Percentiles rank a stretch among this genome's conserved stretches.
phyloP scores from a whole-genome alignment of 164 flowering plant genomes.

The Buxus sempervirens region DNA sequence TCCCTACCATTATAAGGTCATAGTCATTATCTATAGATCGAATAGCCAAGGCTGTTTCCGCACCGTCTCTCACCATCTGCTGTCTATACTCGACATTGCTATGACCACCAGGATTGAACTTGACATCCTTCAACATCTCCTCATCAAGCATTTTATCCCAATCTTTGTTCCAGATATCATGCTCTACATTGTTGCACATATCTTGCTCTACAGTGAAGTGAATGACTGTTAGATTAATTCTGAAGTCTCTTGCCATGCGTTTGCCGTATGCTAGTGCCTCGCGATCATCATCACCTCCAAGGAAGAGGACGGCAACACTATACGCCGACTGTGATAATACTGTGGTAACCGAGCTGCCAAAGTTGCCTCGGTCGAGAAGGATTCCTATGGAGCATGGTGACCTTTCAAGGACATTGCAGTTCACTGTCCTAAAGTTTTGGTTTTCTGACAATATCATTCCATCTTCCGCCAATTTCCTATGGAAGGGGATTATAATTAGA shows the following conservation, averaged over 20 bases:
- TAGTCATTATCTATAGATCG: slow-evolving; percentile 10
- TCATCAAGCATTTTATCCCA: slow-evolving; percentile 16
- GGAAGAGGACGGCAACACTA: slow-evolving; percentile 35
- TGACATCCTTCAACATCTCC: slow-evolving; percentile 16
- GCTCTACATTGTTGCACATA: background rate
- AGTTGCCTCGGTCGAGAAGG: slow-evolving; percentile 28
- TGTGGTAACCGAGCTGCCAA: background rate
- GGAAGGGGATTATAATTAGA: background rate
- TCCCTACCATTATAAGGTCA: slow-evolving; percentile 55
- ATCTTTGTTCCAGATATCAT: background rate
- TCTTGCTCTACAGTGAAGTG: slow-evolving; percentile 2
- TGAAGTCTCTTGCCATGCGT: slow-evolving; percentile 33
- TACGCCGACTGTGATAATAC: slow-evolving; percentile 2
- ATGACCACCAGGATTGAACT: background rate
- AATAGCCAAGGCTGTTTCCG: slow-evolving; percentile 8
- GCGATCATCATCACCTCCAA: slow-evolving; percentile 60
- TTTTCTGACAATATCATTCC: slow-evolving; percentile 9
- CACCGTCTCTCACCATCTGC: slow-evolving; percentile 29
- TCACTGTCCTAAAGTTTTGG: slow-evolving; percentile 13
- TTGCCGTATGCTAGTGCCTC: slow-evolving; percentile 46
- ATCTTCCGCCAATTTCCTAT: background rate
- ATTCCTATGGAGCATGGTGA: slow-evolving; percentile 65
- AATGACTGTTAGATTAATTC: slow-evolving; percentile 25
- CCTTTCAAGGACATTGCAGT: slow-evolving; percentile 28
- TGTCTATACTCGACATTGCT: slow-evolving; percentile 15